Base-by-base conservation (phyloP, 2,329 filamentous ascomycete genomes). In the Colletotrichum euphorbiae region DNA sequence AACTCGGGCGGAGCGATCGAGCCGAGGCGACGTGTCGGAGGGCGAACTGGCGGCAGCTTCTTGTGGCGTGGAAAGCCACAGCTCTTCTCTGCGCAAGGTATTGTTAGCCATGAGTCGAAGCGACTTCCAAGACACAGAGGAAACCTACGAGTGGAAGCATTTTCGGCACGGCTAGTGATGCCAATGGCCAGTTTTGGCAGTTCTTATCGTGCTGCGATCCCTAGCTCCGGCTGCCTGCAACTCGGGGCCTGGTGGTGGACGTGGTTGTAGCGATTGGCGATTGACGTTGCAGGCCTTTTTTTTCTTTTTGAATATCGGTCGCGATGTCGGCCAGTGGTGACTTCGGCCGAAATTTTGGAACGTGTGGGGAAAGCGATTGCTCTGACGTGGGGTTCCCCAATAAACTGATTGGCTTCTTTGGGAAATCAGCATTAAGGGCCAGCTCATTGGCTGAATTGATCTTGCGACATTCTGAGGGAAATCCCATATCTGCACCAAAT, bases 31-130 rank as follows among this genome's bases (percentile, higher is more conserved):
- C 51, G 17, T 62, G 67, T 62, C 67, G 31, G 21, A 88, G 83
- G 36, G 84, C 83, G 61, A 90, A 82, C 68, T 90, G 83, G 59
- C 85, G 81, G 58, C 38, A 70, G 38, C 69, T 66, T 59, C 74
- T 71, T 65, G 70, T 67, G 65, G 75, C 75, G 55, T 72, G 71
- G 69, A 74, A 63, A 21, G 71, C 75, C 67, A 76, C 67, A 60
- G 72, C 73, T 71, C 75, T 71, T 75, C 75, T 75, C 75, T 77
- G 61, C 12, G 9, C 13, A 13, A 24, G 19, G 13, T 6, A 6
- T 51, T 21, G 19, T 52, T 24, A 52, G 61, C 13, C 0, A 36
- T 52, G 33, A 21, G 15, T 1, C 31, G 36, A n/a, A 36, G 28
- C 48, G 40, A 55, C 12, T 43, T 42, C 33, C 33, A 33, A 12